Evolutionary conservation across 352 stramenopile species (phyloP).

Genomic region (Globisporangium cystogenes): DNA sequence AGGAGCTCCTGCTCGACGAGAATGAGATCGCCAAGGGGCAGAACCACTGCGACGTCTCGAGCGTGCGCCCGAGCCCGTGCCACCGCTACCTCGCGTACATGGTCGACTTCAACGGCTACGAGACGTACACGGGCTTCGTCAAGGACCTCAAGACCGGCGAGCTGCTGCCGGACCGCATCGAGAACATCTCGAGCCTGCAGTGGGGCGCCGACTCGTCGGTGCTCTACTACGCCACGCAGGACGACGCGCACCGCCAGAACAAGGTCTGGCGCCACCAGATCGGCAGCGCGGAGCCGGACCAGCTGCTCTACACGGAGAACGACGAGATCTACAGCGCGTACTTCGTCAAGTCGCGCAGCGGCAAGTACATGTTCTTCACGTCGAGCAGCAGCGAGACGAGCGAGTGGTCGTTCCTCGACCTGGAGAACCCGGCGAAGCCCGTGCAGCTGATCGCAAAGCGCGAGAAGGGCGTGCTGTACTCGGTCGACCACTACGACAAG

Average conservation of each 20-base stretch:
- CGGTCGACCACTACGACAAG: slow-evolving; percentile 82
- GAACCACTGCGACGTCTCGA: slow-evolving; percentile 78
- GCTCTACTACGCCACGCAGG: slow-evolving; percentile 94
- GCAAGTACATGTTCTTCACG: slow-evolving; percentile 90
- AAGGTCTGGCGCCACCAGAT: slow-evolving; percentile 92
- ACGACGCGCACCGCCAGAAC: slow-evolving; percentile 91
- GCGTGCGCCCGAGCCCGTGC: slow-evolving; percentile 79
- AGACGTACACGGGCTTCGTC: slow-evolving; percentile 92
- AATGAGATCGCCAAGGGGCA: slow-evolving; percentile 89
- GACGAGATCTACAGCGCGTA: slow-evolving; percentile 93
- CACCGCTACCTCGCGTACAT: slow-evolving; percentile 92
- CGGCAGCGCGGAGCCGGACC: slow-evolving; percentile 62
- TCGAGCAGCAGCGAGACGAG: slow-evolving; percentile 89
- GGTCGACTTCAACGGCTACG: slow-evolving; percentile 91
- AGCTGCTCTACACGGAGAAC: slow-evolving; percentile 92
- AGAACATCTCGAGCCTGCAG: slow-evolving; percentile 83
- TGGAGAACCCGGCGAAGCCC: slow-evolving; percentile 38
- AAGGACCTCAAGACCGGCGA: slow-evolving; percentile 76
- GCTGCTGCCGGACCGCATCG: slow-evolving; percentile 65
- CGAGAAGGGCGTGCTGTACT: slow-evolving; percentile 70
- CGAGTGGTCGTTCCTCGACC: slow-evolving; percentile 82
- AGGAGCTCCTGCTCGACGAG: slow-evolving; percentile 93
- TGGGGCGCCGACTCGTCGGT: slow-evolving; percentile 89
- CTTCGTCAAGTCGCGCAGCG: slow-evolving; percentile 90
- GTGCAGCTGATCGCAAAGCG: slow-evolving; percentile 62